Base-by-base conservation (phyloP, 371 early-diverging fungal species). In the Entomophthora muscae region DNA sequence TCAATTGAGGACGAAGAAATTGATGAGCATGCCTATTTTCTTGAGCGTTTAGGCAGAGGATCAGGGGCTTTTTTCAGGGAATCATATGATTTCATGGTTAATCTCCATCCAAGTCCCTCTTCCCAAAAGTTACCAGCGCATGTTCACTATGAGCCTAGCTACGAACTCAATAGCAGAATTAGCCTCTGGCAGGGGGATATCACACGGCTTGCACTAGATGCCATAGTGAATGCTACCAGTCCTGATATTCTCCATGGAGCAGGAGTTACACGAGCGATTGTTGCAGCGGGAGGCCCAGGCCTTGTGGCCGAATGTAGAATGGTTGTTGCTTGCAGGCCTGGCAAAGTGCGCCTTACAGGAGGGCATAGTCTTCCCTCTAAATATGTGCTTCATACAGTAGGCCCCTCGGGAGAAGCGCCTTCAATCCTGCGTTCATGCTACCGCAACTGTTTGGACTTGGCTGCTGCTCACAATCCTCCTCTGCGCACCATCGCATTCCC, bases 361-460 rank as follows among this genome's bases (percentile, higher is more conserved):
- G 59, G 28, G 21, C 31, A 58, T 31, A 58, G 17, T 7, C 31
- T 58, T 13, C 59, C 59, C 23, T 58, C 28, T 1, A 58, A 58
- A 31, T 32, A 27, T 58, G 59, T 58, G 21, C 31, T 58, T 13
- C 59, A 58, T 58, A 58, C 59, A 7, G 59, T 58, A 17, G 59
- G 59, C 10, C 59, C 59, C 21, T 28, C 24, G 21, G 31, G 59
- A 10, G 59, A 58, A 58, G 3, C 23, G 3, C 17, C 23, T 21
- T 21, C 28, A 7, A 21, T 31, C 21, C 31, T 58, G 22, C 23
- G 31, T 21, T 21, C 23, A 7, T 58, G 59, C 22, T 58, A 58
- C 30, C 31, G 24, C 21, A 31, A 23, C 24, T 58, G 59, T 22
- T 30, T 58, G 31, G 59, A 58, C 10, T 21, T 58, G 21, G 59